phyloP scores from a whole-genome alignment of 805 yeast genomes.

The Cyberlindnera amylophila region DNA sequence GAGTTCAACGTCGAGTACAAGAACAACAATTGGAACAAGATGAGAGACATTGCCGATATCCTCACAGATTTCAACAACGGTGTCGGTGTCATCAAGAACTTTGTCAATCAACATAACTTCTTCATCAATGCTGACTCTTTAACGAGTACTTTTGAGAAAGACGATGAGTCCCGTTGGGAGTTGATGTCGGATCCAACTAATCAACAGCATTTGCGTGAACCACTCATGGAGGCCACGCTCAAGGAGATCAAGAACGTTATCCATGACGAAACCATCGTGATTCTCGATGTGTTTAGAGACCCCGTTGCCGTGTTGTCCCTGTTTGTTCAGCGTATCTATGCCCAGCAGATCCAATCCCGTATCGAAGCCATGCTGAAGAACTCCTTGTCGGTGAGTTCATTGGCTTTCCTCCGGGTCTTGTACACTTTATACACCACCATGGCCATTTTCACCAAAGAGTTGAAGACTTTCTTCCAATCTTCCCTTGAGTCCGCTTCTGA shows the following conservation, averaged over 20 bases:
- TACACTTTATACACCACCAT: conserved; percentile 61
- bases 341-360: conserved; percentile 59
- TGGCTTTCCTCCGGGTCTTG: conserved; percentile 74
- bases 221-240: conserved; percentile 47
- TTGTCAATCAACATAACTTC: conserved; percentile 74
- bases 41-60: conserved; percentile 74
- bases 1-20: conserved; percentile 74
- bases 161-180: conserved; percentile 53
- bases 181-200: conserved; percentile 56
- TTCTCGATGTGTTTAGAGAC: conserved; percentile 67
- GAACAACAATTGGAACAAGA: conserved; percentile 59
- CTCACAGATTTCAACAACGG: conserved; percentile 84
- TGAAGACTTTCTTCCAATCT: conserved; percentile 53
- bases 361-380: conserved; percentile 55
- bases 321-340: conserved; percentile 72
- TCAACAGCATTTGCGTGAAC: conserved; percentile 46
- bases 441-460: conserved; percentile 56
- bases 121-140: conserved; percentile 39
- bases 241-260: conserved; percentile 57
- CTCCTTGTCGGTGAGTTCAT: conserved; percentile 57
- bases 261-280: conserved; percentile 68
- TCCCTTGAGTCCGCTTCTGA: conserved; percentile 35
- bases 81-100: conserved; percentile 72
- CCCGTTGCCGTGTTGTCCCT: conserved; percentile 62
- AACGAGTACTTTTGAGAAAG: conserved; percentile 28